phyloP scores from a whole-genome alignment of 306 rosid genomes.

The Vigna unguiculata region DNA sequence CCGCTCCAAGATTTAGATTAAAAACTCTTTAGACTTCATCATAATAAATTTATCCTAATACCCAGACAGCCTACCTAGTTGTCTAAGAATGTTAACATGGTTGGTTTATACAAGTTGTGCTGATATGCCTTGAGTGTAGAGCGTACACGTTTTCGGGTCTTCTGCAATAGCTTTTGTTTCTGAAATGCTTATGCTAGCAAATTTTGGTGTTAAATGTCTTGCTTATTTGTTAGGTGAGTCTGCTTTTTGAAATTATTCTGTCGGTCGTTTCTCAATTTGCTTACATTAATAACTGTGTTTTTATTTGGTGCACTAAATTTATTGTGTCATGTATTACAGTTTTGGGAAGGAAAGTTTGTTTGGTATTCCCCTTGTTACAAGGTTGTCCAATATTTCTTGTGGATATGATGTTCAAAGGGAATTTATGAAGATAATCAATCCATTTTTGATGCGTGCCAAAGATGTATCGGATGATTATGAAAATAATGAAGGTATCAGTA shows the following conservation, averaged over 20 bases:
- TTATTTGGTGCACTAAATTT: constrained; percentile 38
- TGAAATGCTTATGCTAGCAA: constrained; percentile 14
- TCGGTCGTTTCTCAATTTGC: constrained; percentile 25
- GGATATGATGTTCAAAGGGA: constrained; percentile 62
- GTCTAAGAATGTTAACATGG: constrained; percentile 23
- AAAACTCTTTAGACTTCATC: constrained; percentile 23
- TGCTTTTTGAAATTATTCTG: constrained; percentile 29
- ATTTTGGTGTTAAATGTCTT: constrained; percentile 29
- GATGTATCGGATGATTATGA: constrained; percentile 48
- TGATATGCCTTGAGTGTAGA: constrained; percentile 25
- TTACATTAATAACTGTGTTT: constrained; percentile 29
- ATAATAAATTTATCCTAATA: neutral
- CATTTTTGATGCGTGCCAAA: constrained; percentile 56
- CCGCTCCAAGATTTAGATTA: neutral
- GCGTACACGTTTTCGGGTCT: constrained; percentile 6
- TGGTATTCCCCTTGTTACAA: constrained; percentile 78
- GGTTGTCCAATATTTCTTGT: constrained; percentile 53
- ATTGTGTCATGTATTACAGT: constrained; percentile 50
- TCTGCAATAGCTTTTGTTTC: constrained; percentile 21
- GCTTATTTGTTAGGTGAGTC: constrained; percentile 20
- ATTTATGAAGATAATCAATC: constrained; percentile 66
- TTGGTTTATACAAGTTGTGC: constrained; percentile 34
- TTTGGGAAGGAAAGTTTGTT: constrained; percentile 44
- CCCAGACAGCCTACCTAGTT: neutral
- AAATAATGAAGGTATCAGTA: constrained; percentile 45